phyloP scores from a whole-genome alignment of 805 yeast species.

The Grigorovia jiainica region DNA sequence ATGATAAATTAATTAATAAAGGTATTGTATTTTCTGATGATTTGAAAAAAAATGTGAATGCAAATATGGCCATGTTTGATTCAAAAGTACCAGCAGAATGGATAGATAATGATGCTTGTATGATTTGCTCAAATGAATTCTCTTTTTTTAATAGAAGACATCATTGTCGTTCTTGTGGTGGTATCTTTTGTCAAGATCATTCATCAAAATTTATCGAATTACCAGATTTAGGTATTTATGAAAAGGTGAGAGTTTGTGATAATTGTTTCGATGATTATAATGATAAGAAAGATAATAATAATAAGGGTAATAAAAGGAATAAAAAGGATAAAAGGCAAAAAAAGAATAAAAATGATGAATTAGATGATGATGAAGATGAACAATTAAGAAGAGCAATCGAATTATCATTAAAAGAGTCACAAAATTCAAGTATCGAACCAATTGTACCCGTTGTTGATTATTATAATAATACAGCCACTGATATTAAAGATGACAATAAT shows the following conservation, averaged over 20 bases:
- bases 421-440: constrained; percentile 11
- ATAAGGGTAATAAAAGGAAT: too few relatives aligned
- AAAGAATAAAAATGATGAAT: constrained; percentile 16
- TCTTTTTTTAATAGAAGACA: constrained; percentile 82
- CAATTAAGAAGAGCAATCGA: constrained; percentile 71
- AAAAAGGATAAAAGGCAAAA: constrained; percentile 15
- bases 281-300: constrained; percentile 25
- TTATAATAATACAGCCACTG: too few relatives aligned
- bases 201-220: constrained; percentile 64
- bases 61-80: constrained; percentile 51
- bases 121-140: constrained; percentile 80
- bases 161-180: constrained; percentile 96
- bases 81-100: constrained; percentile 94
- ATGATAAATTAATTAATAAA: constrained; percentile 48
- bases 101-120: constrained; percentile 92
- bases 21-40: constrained; percentile 58
- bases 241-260: constrained; percentile 90
- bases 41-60: constrained; percentile 8
- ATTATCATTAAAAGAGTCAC: constrained; percentile 55
- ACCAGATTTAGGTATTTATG: constrained; percentile 76
- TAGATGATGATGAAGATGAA: constrained; percentile 59
- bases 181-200: constrained; percentile 80
- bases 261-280: constrained; percentile 64
- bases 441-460: constrained; percentile 22
- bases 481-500: constrained; percentile 3